Evolutionary conservation across 768 basidiomycete genomes (phyloP).

Genomic region (Amylocystis lapponica): DNA sequence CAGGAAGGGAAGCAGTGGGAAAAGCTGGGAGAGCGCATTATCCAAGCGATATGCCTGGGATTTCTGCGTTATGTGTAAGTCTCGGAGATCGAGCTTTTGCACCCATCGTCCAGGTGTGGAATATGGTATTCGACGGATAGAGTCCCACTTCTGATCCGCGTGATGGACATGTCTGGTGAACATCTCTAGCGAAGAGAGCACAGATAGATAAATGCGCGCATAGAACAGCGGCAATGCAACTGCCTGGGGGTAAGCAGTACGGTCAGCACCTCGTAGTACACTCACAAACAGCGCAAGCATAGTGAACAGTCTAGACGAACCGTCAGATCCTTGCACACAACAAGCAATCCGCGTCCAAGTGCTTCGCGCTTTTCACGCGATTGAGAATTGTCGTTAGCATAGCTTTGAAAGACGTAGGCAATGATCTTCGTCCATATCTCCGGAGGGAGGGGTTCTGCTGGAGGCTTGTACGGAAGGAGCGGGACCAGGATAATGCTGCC

Average conservation of each 20-base stretch:
- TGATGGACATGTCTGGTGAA: conserved; percentile 52
- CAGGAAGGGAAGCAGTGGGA: conserved; percentile 66
- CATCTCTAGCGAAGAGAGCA: conserved; percentile 41
- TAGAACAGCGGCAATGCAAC: conserved; percentile 65
- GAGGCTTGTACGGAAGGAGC: conserved; percentile 51
- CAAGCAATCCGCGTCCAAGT: conserved; percentile 23
- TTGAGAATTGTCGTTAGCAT: conserved; percentile 4
- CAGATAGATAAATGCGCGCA: conserved; percentile 41
- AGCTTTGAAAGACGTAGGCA: conserved; percentile 25
- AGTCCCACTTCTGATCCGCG: conserved; percentile 82
- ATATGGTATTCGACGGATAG: conserved; percentile 79
- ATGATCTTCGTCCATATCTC: conserved; percentile 73
- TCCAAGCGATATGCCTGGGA: conserved; percentile 53
- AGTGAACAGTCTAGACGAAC: conserved; percentile 5
- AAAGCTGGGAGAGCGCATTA: conserved; percentile 54
- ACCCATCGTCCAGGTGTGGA: conserved; percentile 90
- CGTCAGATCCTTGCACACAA: conserved; percentile 13
- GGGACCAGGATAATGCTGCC: conserved; percentile 64
- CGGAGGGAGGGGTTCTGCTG: conserved; percentile 50
- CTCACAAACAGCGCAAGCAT: conserved; percentile 1
- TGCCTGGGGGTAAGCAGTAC: conserved; percentile 37
- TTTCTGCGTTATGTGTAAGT: conserved; percentile 37
- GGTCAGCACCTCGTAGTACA: neutral
- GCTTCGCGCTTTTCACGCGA: conserved; percentile 4
- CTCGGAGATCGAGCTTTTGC: conserved; percentile 65